A percentile compares a stretch with the other conserved stretches of the same genome.
Conservation (phyloP, 2,329 filamentous ascomycete species). For the Colletotrichum sp. region DNA sequence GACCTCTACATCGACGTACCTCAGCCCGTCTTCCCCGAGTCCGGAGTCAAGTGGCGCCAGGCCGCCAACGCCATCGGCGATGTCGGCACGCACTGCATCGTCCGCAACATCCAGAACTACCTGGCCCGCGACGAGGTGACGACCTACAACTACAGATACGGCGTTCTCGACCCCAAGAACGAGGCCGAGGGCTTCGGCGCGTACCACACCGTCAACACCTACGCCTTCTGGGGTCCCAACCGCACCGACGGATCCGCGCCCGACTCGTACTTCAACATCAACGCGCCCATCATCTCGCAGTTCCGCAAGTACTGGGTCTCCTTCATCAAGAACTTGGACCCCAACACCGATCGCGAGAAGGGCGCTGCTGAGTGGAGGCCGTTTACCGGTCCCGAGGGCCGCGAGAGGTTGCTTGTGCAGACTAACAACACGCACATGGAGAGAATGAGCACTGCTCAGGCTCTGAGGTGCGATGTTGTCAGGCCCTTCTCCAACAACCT, state of each 20-base stretch:
- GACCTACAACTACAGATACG: slow-evolving; percentile 73
- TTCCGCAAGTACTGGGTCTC: slow-evolving; percentile 77
- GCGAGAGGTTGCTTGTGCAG: slow-evolving; percentile 45
- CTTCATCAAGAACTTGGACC: slow-evolving; percentile 71
- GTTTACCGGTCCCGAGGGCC: slow-evolving; percentile 36
- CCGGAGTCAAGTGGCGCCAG: slow-evolving; percentile 42
- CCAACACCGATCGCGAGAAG: slow-evolving; percentile 57
- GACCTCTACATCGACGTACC: slow-evolving; percentile 40
- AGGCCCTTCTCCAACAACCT: slow-evolving; percentile 12
- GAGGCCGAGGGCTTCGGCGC: slow-evolving; percentile 64
- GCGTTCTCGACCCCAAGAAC: slow-evolving; percentile 64
- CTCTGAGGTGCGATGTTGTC: slow-evolving; percentile 13
- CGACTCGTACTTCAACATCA: slow-evolving; percentile 59
- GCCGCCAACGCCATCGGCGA: slow-evolving; percentile 39
- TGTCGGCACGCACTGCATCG: slow-evolving; percentile 39
- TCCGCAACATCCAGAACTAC: slow-evolving; percentile 32
- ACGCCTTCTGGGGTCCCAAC: slow-evolving; percentile 70
- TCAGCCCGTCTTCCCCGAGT: slow-evolving; percentile 30
- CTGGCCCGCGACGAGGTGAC: slow-evolving; percentile 35
- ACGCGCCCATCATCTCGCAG: slow-evolving; percentile 62
- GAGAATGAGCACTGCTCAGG: slow-evolving; percentile 32
- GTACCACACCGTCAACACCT: slow-evolving; percentile 69
- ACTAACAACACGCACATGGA: slow-evolving; percentile 48
- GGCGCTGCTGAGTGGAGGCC: slow-evolving; percentile 57
- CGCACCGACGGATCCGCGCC: slow-evolving; percentile 56